A percentile compares a stretch with the other conserved stretches of the same genome.
These are phyloP conservation scores for Xylaria cubensis DNA, from an alignment of 495 filamentous ascomycete genomes.

Conservation along the genomic window DNA sequence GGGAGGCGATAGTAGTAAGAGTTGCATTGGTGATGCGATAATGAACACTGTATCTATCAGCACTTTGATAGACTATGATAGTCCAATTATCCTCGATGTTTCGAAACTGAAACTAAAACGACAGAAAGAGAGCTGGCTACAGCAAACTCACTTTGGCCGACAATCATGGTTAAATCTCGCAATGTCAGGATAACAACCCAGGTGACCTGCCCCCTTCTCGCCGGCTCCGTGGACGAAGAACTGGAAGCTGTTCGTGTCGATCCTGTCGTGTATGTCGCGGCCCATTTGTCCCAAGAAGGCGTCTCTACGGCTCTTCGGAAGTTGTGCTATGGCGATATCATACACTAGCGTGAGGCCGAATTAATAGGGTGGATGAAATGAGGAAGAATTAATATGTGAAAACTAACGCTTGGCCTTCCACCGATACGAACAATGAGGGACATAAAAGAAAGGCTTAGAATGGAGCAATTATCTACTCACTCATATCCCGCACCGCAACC, in stretches of 20 bases:
- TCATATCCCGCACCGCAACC: conserved; percentile 5
- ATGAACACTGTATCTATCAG: conserved; percentile 39
- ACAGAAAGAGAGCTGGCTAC: neutral
- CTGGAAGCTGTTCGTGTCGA: conserved; percentile 51
- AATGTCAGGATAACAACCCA: conserved; percentile 47
- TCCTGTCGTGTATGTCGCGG: conserved; percentile 38
- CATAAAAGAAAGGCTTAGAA: neutral
- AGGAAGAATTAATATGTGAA: neutral
- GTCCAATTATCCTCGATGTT: neutral
- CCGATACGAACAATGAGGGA: neutral
- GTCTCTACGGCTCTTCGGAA: conserved; percentile 31
- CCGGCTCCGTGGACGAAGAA: conserved; percentile 42
- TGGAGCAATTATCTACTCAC: conserved; percentile 10
- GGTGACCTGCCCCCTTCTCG: conserved; percentile 38
- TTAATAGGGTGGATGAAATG: neutral
- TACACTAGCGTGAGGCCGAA: conserved; percentile 33
- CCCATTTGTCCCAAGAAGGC: conserved; percentile 48
- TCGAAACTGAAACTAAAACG: neutral
- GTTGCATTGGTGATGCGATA: conserved; percentile 50
- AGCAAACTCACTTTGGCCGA: conserved; percentile 48
- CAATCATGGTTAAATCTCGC: conserved; percentile 53
- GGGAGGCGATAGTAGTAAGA: conserved; percentile 48
- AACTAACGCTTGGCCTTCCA: neutral
- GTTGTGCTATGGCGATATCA: conserved; percentile 37
- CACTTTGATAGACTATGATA: neutral